These are phyloP conservation scores for Pythium myriotylum DNA, from an alignment of 352 stramenopile genomes.

Conservation along the genomic window DNA sequence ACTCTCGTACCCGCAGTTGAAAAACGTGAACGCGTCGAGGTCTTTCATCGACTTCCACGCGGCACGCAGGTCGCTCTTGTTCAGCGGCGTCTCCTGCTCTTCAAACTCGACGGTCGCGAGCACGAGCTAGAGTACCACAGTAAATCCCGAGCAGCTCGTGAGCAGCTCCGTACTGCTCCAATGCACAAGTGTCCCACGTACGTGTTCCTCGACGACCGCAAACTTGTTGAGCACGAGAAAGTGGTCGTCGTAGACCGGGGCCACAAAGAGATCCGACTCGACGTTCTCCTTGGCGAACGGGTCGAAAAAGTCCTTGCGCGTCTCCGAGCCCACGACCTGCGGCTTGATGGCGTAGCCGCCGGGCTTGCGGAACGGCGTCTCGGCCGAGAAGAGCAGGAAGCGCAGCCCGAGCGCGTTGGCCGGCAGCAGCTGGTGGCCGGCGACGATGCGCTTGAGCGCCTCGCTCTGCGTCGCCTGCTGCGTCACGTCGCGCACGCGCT, in stretches of 20 bases:
- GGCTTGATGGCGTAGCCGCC: constrained; percentile 46
- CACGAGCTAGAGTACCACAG: constrained; percentile 38
- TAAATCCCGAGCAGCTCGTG: background rate
- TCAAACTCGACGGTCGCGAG: constrained; percentile 75
- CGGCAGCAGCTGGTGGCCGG: constrained; percentile 55
- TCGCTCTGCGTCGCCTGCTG: constrained; percentile 55
- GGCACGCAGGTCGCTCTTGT: constrained; percentile 52
- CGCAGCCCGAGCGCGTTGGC: constrained; percentile 35
- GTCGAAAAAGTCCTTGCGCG: constrained; percentile 51
- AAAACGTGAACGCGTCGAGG: constrained; percentile 80
- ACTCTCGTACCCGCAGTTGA: constrained; percentile 85
- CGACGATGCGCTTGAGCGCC: constrained; percentile 66
- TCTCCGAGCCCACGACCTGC: constrained; percentile 22
- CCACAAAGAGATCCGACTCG: constrained; percentile 70
- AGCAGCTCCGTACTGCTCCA: background rate
- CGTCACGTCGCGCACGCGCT: constrained; percentile 64
- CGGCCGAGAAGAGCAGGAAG: constrained; percentile 63
- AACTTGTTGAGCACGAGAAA: constrained; percentile 89
- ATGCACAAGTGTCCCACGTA: constrained; percentile 30
- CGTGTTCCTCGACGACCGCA: constrained; percentile 74
- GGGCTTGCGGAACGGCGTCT: constrained; percentile 24
- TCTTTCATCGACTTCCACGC: constrained; percentile 75
- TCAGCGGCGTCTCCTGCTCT: constrained; percentile 60
- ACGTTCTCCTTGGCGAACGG: constrained; percentile 76
- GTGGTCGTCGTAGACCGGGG: constrained; percentile 64